Evolutionary conservation across 2,329 filamentous ascomycete genomes (phyloP), one percentile per base, ranked within the genome.

Genomic region (Alternaria brassicae): DNA sequence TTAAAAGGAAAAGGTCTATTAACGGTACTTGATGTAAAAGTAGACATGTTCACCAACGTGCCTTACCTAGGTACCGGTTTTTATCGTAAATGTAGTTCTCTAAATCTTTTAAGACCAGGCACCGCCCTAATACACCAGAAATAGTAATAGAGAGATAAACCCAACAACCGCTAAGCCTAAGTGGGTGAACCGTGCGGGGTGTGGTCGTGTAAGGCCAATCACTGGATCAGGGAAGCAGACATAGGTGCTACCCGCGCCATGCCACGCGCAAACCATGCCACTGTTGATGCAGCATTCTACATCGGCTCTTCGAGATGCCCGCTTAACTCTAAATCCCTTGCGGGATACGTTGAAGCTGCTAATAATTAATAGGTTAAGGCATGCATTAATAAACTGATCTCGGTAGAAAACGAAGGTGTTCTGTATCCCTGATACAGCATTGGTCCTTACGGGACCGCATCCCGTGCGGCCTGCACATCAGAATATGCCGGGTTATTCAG

Each of bases 1-100:
- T 56, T 1, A 56, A 56, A 13, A 56, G 47, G n/a, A 56, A 48
- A 39, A 56, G 53, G 13, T 30, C 45, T 49, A 32, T 32, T 23
- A 28, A 28, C 3, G 7, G 36, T 27, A n/a, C 25, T 30, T 51
- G 4, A 51, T 51, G 10, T 30, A 3, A 51, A 40, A 32, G 36
- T 28, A 27, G 15, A 39, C 21, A 13, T 50, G 13, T 50, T 39
- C 7, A 49, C 7, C 6, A 48, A 37, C 23, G 19, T 25, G 19
- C 19, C 32, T 6, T 49, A 27, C 2, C 47, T 25, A 49, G 32
- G 9, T 36, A n/a, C 32, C 15, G 6, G 32, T 36, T n/a, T 36
- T 5, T 36, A 36, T 36, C 6, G 32, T 36, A 6, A n/a, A 36
- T n/a, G 3, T 36, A 36, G 32, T 4, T 36, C 3, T n/a, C 32